Conservation (phyloP, 1,139 yeast genomes). For the Zhuliangozyma parablackwelliae region DNA sequence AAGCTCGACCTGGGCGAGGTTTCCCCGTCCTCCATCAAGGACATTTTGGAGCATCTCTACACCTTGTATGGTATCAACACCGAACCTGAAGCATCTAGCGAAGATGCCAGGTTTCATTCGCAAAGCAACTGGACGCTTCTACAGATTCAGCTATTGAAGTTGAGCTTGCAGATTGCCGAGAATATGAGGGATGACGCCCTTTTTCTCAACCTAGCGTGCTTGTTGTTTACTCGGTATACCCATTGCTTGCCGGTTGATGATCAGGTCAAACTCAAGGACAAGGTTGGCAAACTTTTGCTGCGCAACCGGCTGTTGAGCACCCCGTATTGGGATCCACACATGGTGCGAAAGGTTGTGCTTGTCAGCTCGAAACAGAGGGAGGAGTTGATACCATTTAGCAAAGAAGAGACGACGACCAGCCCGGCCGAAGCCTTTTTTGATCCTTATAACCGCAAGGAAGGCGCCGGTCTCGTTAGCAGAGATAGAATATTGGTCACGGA, state of each 20-base stretch:
- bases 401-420: conserved; percentile 17
- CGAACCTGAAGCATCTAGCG: conserved; percentile 23
- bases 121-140: conserved; percentile 49
- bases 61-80: conserved; percentile 37
- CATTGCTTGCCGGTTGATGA: conserved; percentile 44
- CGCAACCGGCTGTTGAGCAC: conserved; percentile 10
- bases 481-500: conserved; percentile 48
- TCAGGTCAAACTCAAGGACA: conserved; percentile 28
- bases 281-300: conserved; percentile 19
- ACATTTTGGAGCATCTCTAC: conserved; percentile 37
- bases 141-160: conserved; percentile 52
- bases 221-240: conserved; percentile 51
- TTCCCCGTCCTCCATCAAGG: conserved; percentile 14
- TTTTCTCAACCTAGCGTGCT: conserved; percentile 43
- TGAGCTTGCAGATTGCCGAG: conserved; percentile 54
- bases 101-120: conserved; percentile 19
- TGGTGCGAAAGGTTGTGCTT: conserved; percentile 51
- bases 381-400: conserved; percentile 29
- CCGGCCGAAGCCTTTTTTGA: conserved; percentile 21
- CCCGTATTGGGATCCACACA: conserved; percentile 69
- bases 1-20: conserved; percentile 20
- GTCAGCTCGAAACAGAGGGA: conserved; percentile 18
- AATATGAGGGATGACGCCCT: conserved; percentile 44
- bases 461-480: conserved; percentile 13
- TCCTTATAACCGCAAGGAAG: conserved; percentile 24